phyloP scores from a whole-genome alignment of 805 yeast genomes.

The Yarrowia sp. region DNA sequence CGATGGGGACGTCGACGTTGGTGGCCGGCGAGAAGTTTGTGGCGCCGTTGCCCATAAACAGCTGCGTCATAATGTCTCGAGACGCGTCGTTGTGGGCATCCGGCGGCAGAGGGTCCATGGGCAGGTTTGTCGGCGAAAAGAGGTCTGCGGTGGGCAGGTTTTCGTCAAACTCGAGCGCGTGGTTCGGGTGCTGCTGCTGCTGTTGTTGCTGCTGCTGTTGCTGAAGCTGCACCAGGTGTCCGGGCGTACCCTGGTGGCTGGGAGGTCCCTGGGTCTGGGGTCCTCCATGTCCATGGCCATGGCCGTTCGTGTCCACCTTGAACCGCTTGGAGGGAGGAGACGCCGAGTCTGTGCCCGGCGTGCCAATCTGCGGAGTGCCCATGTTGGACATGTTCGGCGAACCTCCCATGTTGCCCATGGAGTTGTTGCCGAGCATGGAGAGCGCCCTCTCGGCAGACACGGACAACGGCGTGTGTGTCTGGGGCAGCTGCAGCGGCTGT shows the following conservation, averaged over 20 bases:
- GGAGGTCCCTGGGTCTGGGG: not conserved
- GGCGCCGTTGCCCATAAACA: slow-evolving; percentile 47
- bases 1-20: slow-evolving; percentile 80
- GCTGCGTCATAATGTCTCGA: slow-evolving; percentile 47
- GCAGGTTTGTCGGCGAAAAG: slow-evolving; percentile 22
- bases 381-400: not conserved
- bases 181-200: not conserved
- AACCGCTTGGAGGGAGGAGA: slow-evolving; percentile 20
- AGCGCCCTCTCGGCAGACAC: slow-evolving; percentile 31
- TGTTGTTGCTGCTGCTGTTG: not conserved
- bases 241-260: not conserved
- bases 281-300: not conserved
- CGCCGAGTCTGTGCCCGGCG: not conserved
- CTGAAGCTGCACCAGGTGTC: not conserved
- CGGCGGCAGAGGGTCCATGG: slow-evolving; percentile 46
- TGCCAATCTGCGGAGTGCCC: not conserved
- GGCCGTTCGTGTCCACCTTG: not conserved
- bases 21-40: slow-evolving; percentile 42
- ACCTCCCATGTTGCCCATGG: not conserved
- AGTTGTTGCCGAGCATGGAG: slow-evolving; percentile 27
- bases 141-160: slow-evolving; percentile 27
- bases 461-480: slow-evolving; percentile 30
- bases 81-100: slow-evolving; percentile 39
- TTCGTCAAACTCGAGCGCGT: slow-evolving; percentile 8
- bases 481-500: slow-evolving; percentile 19